phyloP scores from a whole-genome alignment of 2,329 filamentous ascomycete species.

The Alternaria viburni region DNA sequence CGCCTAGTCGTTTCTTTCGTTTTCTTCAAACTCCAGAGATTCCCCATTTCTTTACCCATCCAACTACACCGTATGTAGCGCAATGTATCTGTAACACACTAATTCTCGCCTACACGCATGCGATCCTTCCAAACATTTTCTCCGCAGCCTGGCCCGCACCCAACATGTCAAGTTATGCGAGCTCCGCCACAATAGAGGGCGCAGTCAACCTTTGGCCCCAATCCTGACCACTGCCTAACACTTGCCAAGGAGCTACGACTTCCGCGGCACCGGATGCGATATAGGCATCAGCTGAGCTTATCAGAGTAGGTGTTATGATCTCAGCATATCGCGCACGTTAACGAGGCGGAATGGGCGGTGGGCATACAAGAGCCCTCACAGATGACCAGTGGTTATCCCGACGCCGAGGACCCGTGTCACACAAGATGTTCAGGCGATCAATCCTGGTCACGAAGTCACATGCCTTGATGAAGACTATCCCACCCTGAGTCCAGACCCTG shows the following conservation, averaged over 20 bases:
- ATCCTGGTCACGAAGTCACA: neutral
- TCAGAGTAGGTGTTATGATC: neutral
- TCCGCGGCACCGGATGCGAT: slow-evolving; percentile 13
- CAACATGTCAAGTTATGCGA: slow-evolving; percentile 5
- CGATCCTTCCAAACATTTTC: neutral
- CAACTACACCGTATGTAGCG: neutral
- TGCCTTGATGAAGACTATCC: neutral
- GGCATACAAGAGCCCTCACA: neutral
- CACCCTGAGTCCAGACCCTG: neutral
- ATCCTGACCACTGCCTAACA: slow-evolving; percentile 14
- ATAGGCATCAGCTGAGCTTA: slow-evolving; percentile 21
- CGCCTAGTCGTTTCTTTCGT: neutral
- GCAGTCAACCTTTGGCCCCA: slow-evolving; percentile 14
- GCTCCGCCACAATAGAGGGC: slow-evolving; percentile 18
- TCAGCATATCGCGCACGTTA: neutral
- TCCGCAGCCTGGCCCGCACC: neutral
- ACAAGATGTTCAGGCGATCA: slow-evolving; percentile 7
- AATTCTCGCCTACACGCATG: neutral
- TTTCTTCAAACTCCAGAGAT: slow-evolving; percentile 6
- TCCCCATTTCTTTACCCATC: slow-evolving; percentile 1
- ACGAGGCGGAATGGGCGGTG: slow-evolving; percentile 1
- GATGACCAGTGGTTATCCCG: slow-evolving; percentile 5
- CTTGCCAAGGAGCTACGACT: slow-evolving; percentile 10
- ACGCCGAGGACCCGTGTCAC: slow-evolving; percentile 1
- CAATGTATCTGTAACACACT: slow-evolving; percentile 13